These are phyloP conservation scores for Rubia tinctorum DNA, from an alignment of 305 asterid genomes.

Conservation along the genomic window DNA sequence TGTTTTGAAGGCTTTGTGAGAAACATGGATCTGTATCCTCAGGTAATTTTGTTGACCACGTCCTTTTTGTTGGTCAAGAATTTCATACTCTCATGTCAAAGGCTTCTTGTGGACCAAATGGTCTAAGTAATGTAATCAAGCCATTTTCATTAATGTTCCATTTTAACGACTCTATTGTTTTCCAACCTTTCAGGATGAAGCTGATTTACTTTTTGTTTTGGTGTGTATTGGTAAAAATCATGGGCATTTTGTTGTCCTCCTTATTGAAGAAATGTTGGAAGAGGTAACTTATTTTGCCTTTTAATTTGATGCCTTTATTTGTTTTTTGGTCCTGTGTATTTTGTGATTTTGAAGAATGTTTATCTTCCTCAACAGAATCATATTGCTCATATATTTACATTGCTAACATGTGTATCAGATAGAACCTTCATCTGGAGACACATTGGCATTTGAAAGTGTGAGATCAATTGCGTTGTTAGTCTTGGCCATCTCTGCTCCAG, in stretches of 20 bases:
- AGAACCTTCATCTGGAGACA: conserved; percentile 71
- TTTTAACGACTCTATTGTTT: conserved; percentile 9
- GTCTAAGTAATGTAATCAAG: conserved; percentile 5
- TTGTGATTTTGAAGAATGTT: not conserved
- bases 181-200: conserved; percentile 72
- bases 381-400: not conserved
- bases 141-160: not conserved
- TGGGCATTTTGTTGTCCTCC: conserved; percentile 50
- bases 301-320: conserved; percentile 2
- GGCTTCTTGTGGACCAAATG: not conserved
- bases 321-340: not conserved
- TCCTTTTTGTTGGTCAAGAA: conserved; percentile 15
- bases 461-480: conserved; percentile 60
- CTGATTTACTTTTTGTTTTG: conserved; percentile 52
- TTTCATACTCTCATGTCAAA: not conserved
- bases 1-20: conserved; percentile 52
- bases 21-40: conserved; percentile 68
- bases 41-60: conserved; percentile 39
- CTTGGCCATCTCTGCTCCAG: conserved; percentile 82
- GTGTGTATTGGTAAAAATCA: conserved; percentile 64
- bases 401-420: conserved; percentile 43
- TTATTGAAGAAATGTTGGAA: conserved; percentile 49
- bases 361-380: conserved; percentile 4
- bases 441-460: conserved; percentile 43
- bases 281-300: conserved; percentile 46